Evolutionary conservation across 495 filamentous ascomycete species (phyloP), one percentile per base, ranked within the genome.

Genomic region (Penicillium cosmopolitanum): DNA sequence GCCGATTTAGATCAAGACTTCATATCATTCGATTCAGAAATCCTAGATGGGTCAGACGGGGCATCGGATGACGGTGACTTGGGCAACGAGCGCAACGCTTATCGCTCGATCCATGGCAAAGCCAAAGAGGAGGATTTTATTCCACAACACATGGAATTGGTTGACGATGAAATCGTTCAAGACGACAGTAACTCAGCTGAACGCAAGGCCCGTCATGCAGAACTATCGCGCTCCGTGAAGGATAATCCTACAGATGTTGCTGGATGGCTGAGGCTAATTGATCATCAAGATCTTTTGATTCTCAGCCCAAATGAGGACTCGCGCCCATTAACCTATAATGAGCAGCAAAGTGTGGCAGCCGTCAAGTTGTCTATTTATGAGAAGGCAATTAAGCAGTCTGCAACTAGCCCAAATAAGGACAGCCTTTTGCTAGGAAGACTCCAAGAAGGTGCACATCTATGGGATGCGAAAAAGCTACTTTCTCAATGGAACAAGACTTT

Each of bases 361-460:
- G 83, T 96, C 36, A 93, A 89, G 60, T 61, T 96, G 2, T 88
- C 87, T 0, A 82, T 97, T n/a, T 92, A 92, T 63, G 85, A 91
- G 51, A 86, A 92, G 56, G 92, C 93, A 4, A 71, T 97, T 6
- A 72, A 76, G 35, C 83, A 87, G 53, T 77, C 81, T 13, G 70
- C 66, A 9, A 62, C 77, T 4, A 67, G 80, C 28, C 67, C 76
- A 36, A 58, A 56, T 15, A 71, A 64, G 35, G 87, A 91, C 59
- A 70, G 69, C 15, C 75, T 97, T 2, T 58, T 92, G 5, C 60
- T 89, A 3, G 85, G 85, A 10, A 77, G 90, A 52, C 85, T 97
- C 80, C 77, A 86, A 52, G 87, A 92, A 69, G 92, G 89, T 3
- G 62, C 73, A 10, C 82, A 83, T 58, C 65, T 91, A 4, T 97